These are phyloP conservation scores for Vigna hirtella DNA, from an alignment of 306 rosid species.

Conservation along the genomic window DNA sequence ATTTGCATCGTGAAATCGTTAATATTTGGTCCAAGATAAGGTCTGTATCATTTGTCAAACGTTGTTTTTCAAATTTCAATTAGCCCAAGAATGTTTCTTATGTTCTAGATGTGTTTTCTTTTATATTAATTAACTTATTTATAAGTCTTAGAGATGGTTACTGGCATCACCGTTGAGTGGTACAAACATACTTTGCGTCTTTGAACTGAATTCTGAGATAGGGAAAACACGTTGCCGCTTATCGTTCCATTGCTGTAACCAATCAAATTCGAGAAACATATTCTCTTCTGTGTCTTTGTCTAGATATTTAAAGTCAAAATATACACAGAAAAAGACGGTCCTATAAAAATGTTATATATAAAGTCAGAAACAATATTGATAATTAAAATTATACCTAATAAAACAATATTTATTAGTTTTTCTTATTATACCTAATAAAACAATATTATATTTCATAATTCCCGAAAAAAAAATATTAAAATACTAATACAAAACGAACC, in stretches of 20 bases:
- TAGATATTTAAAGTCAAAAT: no score
- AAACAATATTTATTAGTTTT: no score
- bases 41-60: constrained; percentile 27
- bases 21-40: background rate
- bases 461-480: no score
- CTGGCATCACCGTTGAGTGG: background rate
- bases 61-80: constrained; percentile 10
- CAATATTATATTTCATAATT: no score
- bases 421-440: no score
- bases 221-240: background rate
- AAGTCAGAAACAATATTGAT: no score
- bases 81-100: constrained; percentile 32
- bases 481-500: no score
- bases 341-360: no score
- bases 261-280: background rate
- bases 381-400: no score
- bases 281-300: background rate
- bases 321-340: no score
- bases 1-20: background rate
- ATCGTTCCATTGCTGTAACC: background rate
- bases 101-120: constrained; percentile 31
- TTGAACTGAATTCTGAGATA: background rate
- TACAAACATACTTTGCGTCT: constrained; percentile 28
- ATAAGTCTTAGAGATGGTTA: background rate
- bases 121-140: no score